Evolutionary conservation across 768 basidiomycete genomes (phyloP).

Genomic region (Rossbeevera mucosa): DNA sequence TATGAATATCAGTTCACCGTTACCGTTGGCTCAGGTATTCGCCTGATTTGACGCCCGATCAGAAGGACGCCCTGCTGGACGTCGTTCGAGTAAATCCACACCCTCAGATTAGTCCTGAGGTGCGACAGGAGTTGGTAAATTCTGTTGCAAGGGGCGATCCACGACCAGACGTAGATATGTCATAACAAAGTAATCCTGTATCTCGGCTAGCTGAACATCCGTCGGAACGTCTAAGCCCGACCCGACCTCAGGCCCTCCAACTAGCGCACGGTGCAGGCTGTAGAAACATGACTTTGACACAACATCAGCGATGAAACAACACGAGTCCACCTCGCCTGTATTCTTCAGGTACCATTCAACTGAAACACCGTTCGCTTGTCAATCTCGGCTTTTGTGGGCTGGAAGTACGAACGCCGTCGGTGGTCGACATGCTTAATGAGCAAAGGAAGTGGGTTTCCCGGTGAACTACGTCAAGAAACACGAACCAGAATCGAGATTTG

Average conservation of each 20-base stretch:
- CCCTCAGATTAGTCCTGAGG: slow-evolving; percentile 82
- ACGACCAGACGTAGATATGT: slow-evolving; percentile 63
- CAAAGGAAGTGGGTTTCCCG: not conserved
- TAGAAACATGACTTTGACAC: not conserved
- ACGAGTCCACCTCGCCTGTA: not conserved
- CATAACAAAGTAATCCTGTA: slow-evolving; percentile 25
- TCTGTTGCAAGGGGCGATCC: slow-evolving; percentile 85
- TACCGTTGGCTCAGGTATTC: slow-evolving; percentile 61
- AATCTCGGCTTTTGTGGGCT: not conserved
- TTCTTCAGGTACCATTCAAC: not conserved
- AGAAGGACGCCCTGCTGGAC: slow-evolving; percentile 95
- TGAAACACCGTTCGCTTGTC: not conserved
- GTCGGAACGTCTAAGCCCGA: not conserved
- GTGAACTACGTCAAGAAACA: not conserved
- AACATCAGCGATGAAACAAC: not conserved
- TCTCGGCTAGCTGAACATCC: not conserved
- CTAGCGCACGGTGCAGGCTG: not conserved
- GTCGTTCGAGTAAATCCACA: slow-evolving; percentile 85
- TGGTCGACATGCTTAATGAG: not conserved
- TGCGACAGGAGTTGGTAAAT: slow-evolving; percentile 84
- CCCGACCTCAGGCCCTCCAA: not conserved
- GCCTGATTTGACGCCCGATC: slow-evolving; percentile 90
- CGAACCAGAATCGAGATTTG: not conserved
- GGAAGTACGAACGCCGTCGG: not conserved
- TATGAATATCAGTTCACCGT: slow-evolving; percentile 1